Conservation (phyloP, 2,329 filamentous ascomycete species). For the Rutstroemia sp. region DNA sequence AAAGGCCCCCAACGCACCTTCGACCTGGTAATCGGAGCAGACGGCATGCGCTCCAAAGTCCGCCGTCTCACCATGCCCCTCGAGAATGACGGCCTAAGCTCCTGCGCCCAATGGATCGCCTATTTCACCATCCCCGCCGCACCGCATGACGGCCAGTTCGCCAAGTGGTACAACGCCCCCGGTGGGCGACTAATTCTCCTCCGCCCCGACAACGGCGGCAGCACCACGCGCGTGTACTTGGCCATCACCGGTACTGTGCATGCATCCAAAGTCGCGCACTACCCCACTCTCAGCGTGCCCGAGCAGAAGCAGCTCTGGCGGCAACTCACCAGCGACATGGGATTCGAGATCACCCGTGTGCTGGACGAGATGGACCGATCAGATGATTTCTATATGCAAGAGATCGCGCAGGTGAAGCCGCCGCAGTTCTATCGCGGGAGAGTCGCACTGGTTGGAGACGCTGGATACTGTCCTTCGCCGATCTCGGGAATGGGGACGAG, state of each 20-base stretch:
- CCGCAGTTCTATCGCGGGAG: constrained; percentile 33
- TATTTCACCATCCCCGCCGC: constrained; percentile 36
- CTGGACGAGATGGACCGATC: constrained; percentile 31
- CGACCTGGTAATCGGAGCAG: constrained; percentile 42
- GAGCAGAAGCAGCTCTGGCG: neutral
- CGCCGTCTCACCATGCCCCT: constrained; percentile 37
- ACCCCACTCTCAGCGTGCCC: neutral
- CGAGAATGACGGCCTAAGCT: constrained; percentile 33
- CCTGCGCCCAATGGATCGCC: constrained; percentile 30
- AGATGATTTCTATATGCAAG: constrained; percentile 35
- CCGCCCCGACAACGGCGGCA: neutral
- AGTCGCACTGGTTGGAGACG: constrained; percentile 45
- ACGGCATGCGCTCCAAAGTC: constrained; percentile 41
- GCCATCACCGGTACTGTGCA: neutral
- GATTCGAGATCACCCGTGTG: constrained; percentile 36
- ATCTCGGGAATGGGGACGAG: constrained; percentile 37
- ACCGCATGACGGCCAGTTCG: constrained; percentile 16
- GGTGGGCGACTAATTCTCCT: neutral
- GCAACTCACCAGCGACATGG: constrained; percentile 14
- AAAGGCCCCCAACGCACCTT: constrained; percentile 7
- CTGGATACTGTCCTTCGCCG: constrained; percentile 32
- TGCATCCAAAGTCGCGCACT: neutral
- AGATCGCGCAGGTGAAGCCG: constrained; percentile 35
- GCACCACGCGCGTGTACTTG: neutral
- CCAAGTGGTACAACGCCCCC: neutral